phyloP scores from a whole-genome alignment of 139 green algal genomes.

The Asterochloris sp. region DNA sequence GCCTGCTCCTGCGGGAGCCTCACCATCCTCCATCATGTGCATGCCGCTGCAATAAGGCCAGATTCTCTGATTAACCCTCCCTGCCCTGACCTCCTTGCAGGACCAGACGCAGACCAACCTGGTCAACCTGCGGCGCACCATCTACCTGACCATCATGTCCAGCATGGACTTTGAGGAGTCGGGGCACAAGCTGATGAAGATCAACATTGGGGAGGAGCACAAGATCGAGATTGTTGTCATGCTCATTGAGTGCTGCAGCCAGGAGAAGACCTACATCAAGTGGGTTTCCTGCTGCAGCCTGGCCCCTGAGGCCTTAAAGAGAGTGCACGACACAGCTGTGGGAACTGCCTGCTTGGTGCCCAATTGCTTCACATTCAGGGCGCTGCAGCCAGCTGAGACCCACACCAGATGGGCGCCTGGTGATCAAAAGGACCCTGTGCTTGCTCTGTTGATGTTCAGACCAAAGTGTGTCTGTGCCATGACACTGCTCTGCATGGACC shows the following conservation, averaged over 20 bases:
- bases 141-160: constrained; percentile 99
- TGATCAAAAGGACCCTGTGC: too few species aligned
- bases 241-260: constrained; percentile 96
- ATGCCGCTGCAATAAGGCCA: too few species aligned
- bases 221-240: constrained; percentile 92
- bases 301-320: too few species aligned
- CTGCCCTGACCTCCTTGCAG: constrained; percentile 16
- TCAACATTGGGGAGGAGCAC: constrained; percentile 64
- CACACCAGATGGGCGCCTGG: neutral
- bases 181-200: constrained; percentile 99
- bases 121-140: constrained; percentile 96
- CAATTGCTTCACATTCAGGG: too few species aligned
- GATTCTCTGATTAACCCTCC: too few species aligned
- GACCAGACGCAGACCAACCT: constrained; percentile 87
- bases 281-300: constrained; percentile 5
- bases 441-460: too few species aligned
- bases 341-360: too few species aligned
- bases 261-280: constrained; percentile 65
- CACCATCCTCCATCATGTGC: too few species aligned
- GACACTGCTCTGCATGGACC: too few species aligned
- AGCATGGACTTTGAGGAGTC: constrained; percentile 97
- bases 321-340: too few species aligned
- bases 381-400: neutral
- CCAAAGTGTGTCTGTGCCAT: too few species aligned
- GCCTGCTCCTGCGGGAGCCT: too few species aligned